These are phyloP conservation scores for Candida pseudoglaebosa DNA, from an alignment of 805 yeast species.

Conservation along the genomic window DNA sequence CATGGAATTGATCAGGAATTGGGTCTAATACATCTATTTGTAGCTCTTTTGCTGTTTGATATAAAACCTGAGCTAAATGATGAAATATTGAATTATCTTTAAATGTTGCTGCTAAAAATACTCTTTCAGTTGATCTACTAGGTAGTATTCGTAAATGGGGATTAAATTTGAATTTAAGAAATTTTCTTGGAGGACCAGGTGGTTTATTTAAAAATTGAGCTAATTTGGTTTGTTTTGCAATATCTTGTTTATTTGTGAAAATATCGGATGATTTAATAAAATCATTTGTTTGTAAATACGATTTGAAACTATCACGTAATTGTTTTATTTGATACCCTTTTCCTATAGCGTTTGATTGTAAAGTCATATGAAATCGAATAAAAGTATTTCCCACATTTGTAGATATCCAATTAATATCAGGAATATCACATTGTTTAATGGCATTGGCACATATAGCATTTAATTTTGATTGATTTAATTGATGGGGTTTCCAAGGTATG, in stretches of 20 bases:
- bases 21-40: not conserved
- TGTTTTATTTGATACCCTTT: not conserved
- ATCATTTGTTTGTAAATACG: not conserved
- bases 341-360: slow-evolving; percentile 2
- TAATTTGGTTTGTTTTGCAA: not conserved
- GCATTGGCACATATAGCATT: not conserved
- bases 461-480: not conserved
- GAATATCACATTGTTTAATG: slow-evolving; percentile 2
- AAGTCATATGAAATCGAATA: not conserved
- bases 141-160: not conserved
- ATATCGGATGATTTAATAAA: not conserved
- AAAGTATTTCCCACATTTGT: not conserved
- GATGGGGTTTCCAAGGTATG: slow-evolving; percentile 8
- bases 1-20: not conserved
- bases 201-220: not conserved
- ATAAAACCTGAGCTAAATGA: not conserved
- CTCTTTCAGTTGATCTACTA: not conserved
- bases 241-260: slow-evolving; percentile 1
- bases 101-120: slow-evolving; percentile 2
- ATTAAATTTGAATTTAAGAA: not conserved
- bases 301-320: not conserved
- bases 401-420: slow-evolving; percentile 1
- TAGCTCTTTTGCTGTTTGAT: not conserved
- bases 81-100: not conserved
- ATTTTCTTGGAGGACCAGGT: not conserved